Conservation (phyloP, 352 stramenopile species). For the Saprolegnia diclina region DNA sequence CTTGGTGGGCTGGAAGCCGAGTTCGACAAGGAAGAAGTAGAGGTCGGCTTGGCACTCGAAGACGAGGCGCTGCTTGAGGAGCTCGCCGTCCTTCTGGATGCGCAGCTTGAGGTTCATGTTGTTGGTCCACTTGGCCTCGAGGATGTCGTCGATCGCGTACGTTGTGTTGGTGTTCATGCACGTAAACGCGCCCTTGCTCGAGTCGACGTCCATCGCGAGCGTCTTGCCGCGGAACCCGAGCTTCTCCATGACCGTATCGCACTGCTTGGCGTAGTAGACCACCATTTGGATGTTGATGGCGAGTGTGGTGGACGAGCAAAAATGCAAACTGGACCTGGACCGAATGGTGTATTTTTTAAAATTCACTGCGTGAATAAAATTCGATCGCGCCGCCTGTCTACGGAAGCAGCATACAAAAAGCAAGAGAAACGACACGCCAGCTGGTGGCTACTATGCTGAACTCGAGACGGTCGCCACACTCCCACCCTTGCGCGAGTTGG, state of each 20-base stretch:
- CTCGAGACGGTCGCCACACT: neutral
- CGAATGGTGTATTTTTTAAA: neutral
- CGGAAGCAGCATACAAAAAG: neutral
- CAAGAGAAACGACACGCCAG: neutral
- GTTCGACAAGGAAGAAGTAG: constrained; percentile 27
- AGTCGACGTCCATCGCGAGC: constrained; percentile 22
- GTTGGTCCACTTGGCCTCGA: constrained; percentile 24
- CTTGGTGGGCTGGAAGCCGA: constrained; percentile 23
- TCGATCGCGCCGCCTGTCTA: neutral
- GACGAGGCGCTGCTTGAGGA: constrained; percentile 19
- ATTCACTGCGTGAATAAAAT: neutral
- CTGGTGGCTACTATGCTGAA: neutral
- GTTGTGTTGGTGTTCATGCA: constrained; percentile 18
- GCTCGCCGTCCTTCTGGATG: neutral
- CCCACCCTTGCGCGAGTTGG: neutral
- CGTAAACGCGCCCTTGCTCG: neutral
- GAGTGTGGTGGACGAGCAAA: neutral
- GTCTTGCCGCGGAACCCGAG: constrained; percentile 7
- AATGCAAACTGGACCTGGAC: neutral
- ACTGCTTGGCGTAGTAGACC: constrained; percentile 27
- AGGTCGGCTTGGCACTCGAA: constrained; percentile 28
- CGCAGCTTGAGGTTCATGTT: constrained; percentile 20
- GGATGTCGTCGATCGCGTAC: constrained; percentile 21
- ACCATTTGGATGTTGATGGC: neutral
- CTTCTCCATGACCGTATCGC: constrained; percentile 17